phyloP scores from a whole-genome alignment of 2,329 filamentous ascomycete species.

The Apiospora rasikravindrae region DNA sequence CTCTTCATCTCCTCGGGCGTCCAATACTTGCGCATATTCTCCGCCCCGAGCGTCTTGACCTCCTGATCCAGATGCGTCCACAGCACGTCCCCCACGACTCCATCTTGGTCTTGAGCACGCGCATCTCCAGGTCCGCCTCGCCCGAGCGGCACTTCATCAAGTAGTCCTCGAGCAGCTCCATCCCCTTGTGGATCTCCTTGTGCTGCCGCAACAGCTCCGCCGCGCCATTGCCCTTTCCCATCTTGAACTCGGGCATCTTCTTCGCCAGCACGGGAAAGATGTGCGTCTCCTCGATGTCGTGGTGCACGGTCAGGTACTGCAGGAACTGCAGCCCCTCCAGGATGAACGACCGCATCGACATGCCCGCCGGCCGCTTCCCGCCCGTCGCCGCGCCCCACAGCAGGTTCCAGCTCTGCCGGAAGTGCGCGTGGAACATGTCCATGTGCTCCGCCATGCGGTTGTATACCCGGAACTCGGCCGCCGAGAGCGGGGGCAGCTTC shows the following conservation, averaged over 20 bases:
- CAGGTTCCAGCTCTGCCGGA: conserved; percentile 74
- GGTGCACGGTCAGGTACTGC: conserved; percentile 74
- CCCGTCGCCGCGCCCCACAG: conserved; percentile 69
- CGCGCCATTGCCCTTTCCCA: conserved; percentile 41
- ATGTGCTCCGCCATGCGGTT: conserved; percentile 78
- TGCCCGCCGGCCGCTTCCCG: conserved; percentile 62
- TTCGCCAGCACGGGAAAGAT: conserved; percentile 79
- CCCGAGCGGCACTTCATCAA: conserved; percentile 65
- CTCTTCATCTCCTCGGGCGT: conserved; percentile 73
- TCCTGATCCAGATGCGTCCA: conserved; percentile 87
- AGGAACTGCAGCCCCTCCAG: conserved; percentile 71
- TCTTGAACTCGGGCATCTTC: conserved; percentile 78
- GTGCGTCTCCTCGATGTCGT: conserved; percentile 81
- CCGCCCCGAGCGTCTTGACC: conserved; percentile 76
- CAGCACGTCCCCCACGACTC: conserved; percentile 77
- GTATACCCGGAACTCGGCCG: conserved; percentile 70
- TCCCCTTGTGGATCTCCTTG: conserved; percentile 75
- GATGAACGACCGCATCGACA: conserved; percentile 74
- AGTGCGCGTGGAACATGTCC: conserved; percentile 73
- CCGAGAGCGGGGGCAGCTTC: conserved; percentile 64
- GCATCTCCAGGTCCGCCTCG: conserved; percentile 63
- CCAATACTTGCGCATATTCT: conserved; percentile 90
- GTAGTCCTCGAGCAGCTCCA: conserved; percentile 72
- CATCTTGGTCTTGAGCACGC: conserved; percentile 71
- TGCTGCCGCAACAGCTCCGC: conserved; percentile 77